Evolutionary conservation across 148 eudicot species (phyloP), one percentile per base, ranked within the genome.

Genomic region (Vaccinium macrocarpon): DNA sequence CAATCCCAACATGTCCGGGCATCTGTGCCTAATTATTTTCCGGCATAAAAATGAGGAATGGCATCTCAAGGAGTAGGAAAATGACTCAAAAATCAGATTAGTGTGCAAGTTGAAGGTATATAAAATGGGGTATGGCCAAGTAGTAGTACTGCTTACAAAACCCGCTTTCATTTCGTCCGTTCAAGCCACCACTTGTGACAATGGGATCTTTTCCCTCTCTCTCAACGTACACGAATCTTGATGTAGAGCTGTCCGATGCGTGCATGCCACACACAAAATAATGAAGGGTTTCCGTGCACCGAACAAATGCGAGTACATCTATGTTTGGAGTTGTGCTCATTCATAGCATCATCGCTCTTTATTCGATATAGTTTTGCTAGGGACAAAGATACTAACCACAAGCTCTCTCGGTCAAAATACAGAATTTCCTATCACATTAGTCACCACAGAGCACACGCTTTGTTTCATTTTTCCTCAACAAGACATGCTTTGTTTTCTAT

Each of bases 81-180:
- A 76, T 49, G 32, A 76, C 79, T 8, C 16, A 42, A 11, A 74
- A 42, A n/a, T 23, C 53, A 48, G 79, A 76, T n/a, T 76, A 49
- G 1, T 12, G 0, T n/a, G 29, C 79, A 76, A 76, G 79, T 76
- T 76, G 79, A 76, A 76, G 27, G 23, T 23, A 66, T 66, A 13
- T 23, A 14, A 6, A 21, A 2, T 74, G n/a, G 77, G n/a, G 77
- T 49, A 76, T 46, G 55, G 14, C 51, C 46, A 42, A 7, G 48
- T 76, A 7, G 11, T 21, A 12, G 6, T n/a, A 62, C 68, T 78
- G 79, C 79, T 76, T 76, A 78, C 61, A 51, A 52, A 25, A 51
- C 42, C 81, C 61, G 38, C 61, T 78, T 14, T 55, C 14, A 78
- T 78, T 78, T 46, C 15, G 81, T 13, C 62, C 81, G 1, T 78